These are phyloP conservation scores for Phytophthora colocasiae DNA, from an alignment of 352 stramenopile genomes.

Conservation along the genomic window DNA sequence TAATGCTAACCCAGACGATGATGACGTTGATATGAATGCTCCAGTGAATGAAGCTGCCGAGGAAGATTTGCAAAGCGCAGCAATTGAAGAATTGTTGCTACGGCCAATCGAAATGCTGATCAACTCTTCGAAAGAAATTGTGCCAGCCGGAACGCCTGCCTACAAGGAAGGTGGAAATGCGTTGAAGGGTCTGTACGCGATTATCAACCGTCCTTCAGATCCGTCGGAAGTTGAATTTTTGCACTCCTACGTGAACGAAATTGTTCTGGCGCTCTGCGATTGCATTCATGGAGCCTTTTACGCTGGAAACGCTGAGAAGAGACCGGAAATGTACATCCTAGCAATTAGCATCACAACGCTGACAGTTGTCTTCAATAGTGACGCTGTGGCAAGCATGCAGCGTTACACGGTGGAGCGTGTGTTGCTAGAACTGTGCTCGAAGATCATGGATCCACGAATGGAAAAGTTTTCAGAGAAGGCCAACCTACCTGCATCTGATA, in stretches of 20 bases:
- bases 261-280: conserved; percentile 76
- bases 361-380: conserved; percentile 65
- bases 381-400: conserved; percentile 68
- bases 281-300: conserved; percentile 80
- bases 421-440: conserved; percentile 75
- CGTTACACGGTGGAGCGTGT: conserved; percentile 81
- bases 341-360: conserved; percentile 78
- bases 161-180: conserved; percentile 78
- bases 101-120: conserved; percentile 72
- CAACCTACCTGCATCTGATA: conserved; percentile 47
- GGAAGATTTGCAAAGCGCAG: conserved; percentile 16
- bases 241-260: conserved; percentile 80
- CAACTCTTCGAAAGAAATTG: conserved; percentile 67
- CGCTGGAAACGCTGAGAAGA: conserved; percentile 62
- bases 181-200: conserved; percentile 82
- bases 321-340: conserved; percentile 73
- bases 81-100: conserved; percentile 68
- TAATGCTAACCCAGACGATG: conserved; percentile 39
- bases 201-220: conserved; percentile 67
- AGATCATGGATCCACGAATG: conserved; percentile 77
- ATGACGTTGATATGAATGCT: conserved; percentile 66
- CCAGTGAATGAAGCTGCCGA: conserved; percentile 27
- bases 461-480: conserved; percentile 57
- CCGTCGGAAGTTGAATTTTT: conserved; percentile 73
- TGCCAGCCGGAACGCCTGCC: conserved; percentile 53